Percentiles rank a stretch among this genome's conserved stretches.
Evolutionary conservation across 345 rosid species (phyloP).

Genomic region (Eucalyptus grandis): DNA sequence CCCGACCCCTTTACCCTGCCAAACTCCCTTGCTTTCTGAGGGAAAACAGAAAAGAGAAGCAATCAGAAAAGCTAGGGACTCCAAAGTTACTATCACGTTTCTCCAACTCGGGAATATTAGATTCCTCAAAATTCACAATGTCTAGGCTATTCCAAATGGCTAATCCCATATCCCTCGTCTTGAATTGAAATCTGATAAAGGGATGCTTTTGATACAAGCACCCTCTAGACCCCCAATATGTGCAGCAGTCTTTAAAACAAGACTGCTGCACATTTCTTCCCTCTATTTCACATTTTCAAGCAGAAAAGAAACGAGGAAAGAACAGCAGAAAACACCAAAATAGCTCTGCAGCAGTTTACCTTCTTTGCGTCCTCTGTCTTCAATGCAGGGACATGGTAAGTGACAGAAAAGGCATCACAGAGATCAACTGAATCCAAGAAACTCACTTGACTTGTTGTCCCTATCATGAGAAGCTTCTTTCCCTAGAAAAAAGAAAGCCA

Average conservation of each 20-base stretch:
- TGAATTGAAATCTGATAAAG: not conserved
- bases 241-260: not conserved
- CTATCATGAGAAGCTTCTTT: constrained; percentile 75
- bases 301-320: not conserved
- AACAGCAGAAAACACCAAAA: not conserved
- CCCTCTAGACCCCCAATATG: not conserved
- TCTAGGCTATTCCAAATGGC: not conserved
- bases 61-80: not conserved
- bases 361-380: constrained; percentile 63
- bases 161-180: not conserved
- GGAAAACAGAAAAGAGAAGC: not conserved
- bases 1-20: not conserved
- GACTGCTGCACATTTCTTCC: not conserved
- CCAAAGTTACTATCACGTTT: not conserved
- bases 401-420: constrained; percentile 59
- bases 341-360: constrained; percentile 26
- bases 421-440: constrained; percentile 71
- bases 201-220: not conserved
- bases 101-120: not conserved
- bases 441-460: constrained; percentile 79
- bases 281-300: fast-evolving
- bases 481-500: constrained; percentile 28
- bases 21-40: not conserved
- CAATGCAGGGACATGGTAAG: constrained; percentile 59
- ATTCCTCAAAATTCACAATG: not conserved